Evolutionary conservation across 352 stramenopile species (phyloP), one percentile per base, ranked within the genome.

Genomic region (Pythium brachiatum): DNA sequence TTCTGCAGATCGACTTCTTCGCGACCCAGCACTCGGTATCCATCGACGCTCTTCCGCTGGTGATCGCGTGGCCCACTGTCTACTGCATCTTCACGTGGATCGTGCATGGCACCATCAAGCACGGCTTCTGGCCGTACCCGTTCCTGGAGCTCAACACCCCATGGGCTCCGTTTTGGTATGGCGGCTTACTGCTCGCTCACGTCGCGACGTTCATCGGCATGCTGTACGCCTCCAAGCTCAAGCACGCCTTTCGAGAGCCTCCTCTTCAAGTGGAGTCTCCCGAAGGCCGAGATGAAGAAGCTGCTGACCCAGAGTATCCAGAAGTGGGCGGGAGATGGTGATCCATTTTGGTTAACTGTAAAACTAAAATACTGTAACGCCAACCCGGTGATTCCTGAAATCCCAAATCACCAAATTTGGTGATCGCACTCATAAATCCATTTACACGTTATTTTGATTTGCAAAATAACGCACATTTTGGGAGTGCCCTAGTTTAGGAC

Each of bases 11-110:
- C 59, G 85, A 94, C 60, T 91, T 90, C 53, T 59, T 74, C 15
- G 67, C 68, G 48, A 75, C 75, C 18, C 73, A 73, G 23, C 80
- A 92, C 56, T 48, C 52, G 13, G 78, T 90, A 21, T 86, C 83
- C 21, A 57, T 74, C 51, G 70, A 80, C 66, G 76, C 79, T 16
- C 68, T 90, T 41, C 76, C 85, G 26, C 61, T 92, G 8, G 46
- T 89, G 6, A 76, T 90, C 57, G 62, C 74, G 41, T 94, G 79
- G 76, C 68, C 77, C 18, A 80, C 80, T 2, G 16, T 76, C 36
- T 94, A 94, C 68, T 72, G 76, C 11, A 57, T 94, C 9, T 92
- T 90, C 57, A 69, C 83, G 11, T 94, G 85, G 83, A 78, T 92
- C 39, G 60, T 94, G 23, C 85, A 94, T 62, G 78, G 73, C 36